Evolutionary conservation across 2,329 filamentous ascomycete genomes (phyloP), one percentile per base, ranked within the genome.

Genomic region (Colletotrichum lindemuthianum): DNA sequence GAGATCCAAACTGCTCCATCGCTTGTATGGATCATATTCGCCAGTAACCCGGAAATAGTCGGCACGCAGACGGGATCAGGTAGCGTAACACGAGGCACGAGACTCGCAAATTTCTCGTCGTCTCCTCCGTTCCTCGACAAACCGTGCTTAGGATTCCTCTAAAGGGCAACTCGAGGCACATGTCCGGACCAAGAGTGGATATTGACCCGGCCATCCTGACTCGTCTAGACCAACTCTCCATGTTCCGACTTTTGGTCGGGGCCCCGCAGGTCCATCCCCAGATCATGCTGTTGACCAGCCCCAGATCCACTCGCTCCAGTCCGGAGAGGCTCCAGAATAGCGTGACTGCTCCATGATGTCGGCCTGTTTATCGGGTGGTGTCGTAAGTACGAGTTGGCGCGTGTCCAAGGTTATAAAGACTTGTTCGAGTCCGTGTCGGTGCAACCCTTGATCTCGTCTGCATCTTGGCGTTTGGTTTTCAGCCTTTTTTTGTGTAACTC

Each of bases 81-180:
- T 24, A 24, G 24, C 24, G 24, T 24, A 24, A 16, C n/a, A 36
- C 43, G 8, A 45, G 33, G 44, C 54, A 48, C 54, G 43, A 57
- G 43, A 39, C 44, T 34, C 13, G 9, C 37, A 52, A 24, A 45
- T 32, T 39, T 52, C 47, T 59, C 55, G 16, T 33, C 3, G 41
- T 8, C 37, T 12, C 49, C 47, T 33, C 49, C 11, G 12, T 36
- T 11, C 24, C 40, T 16, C 47, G 53, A 11, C 24, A 54, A 49
- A 53, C 34, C n/a, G 53, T 33, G 54, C 44, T 49, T 57, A 40
- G 6, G 11, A 43, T 43, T 59, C 55, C 60, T 52, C 12, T 7
- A 63, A 53, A 33, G 41, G 55, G 60, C 59, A 65, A 33, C 13
- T 47, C 43, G 15, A 65, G 58, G 58, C 58, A 60, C 47, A 56